Evolutionary conservation across 345 rosid species (phyloP).

Genomic region (Dovyalis caffra): DNA sequence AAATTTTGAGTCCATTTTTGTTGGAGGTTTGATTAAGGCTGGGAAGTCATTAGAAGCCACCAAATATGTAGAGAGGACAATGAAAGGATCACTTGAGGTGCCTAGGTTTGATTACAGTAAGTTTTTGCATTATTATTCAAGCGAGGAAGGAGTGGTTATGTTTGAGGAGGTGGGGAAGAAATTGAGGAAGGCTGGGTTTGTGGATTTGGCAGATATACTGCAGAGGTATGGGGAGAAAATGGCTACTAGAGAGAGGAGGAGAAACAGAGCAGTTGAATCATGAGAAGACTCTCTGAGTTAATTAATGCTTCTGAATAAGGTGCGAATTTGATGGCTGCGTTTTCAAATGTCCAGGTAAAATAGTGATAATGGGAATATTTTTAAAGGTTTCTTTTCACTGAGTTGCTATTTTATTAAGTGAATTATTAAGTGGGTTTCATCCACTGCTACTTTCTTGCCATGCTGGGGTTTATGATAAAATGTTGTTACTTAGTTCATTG

Average conservation of each 20-base stretch:
- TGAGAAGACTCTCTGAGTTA: not conserved
- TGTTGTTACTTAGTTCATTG: too few relatives aligned
- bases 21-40: slow-evolving; percentile 89
- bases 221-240: slow-evolving; percentile 79
- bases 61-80: slow-evolving; percentile 69
- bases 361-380: too few relatives aligned
- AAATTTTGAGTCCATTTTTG: slow-evolving; percentile 81
- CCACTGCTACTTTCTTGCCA: too few relatives aligned
- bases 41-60: slow-evolving; percentile 71
- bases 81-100: slow-evolving; percentile 70
- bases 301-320: too few relatives aligned
- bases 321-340: too few relatives aligned
- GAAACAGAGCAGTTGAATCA: slow-evolving; percentile 37
- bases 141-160: slow-evolving; percentile 68
- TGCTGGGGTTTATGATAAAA: too few relatives aligned
- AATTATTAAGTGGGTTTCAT: too few relatives aligned
- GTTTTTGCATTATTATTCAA: slow-evolving; percentile 76
- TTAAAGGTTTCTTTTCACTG: too few relatives aligned
- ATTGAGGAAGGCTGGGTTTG: slow-evolving; percentile 58
- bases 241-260: slow-evolving; percentile 83
- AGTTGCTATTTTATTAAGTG: too few relatives aligned
- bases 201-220: slow-evolving; percentile 84
- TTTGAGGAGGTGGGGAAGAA: slow-evolving; percentile 67
- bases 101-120: slow-evolving; percentile 81
- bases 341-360: too few relatives aligned